These are phyloP conservation scores for Sugiyamaella valdiviana DNA, from an alignment of 805 yeast species.

Conservation along the genomic window DNA sequence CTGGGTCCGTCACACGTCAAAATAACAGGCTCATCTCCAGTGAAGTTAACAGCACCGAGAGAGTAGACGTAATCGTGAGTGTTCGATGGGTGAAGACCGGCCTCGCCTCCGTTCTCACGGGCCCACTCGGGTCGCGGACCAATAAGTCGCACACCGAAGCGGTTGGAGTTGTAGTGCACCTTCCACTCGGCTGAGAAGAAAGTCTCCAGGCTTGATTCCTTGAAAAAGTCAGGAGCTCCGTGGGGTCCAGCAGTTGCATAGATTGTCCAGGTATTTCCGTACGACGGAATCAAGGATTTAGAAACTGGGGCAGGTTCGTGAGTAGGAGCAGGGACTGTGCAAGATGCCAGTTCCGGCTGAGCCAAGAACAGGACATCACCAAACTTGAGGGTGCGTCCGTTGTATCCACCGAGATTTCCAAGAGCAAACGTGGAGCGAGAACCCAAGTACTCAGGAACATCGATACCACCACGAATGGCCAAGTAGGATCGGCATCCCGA, in stretches of 20 bases:
- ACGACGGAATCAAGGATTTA: conserved; percentile 46
- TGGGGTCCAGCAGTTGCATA: conserved; percentile 98
- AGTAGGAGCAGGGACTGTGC: conserved; percentile 67
- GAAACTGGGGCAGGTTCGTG: conserved; percentile 59
- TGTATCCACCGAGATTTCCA: conserved; percentile 86
- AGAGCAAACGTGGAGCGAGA: conserved; percentile 95
- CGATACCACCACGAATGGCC: conserved; percentile 88
- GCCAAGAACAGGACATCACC: conserved; percentile 91
- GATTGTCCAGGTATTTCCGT: conserved; percentile 58
- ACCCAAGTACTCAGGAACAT: conserved; percentile 88
- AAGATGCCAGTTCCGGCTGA: conserved; percentile 61
- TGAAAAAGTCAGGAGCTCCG: conserved; percentile 94
- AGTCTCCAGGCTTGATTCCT: conserved; percentile 61
- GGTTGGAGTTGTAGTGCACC: conserved; percentile 92
- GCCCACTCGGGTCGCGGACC: conserved; percentile 95
- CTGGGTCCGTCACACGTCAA: conserved; percentile 97
- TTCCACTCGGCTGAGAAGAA: conserved; percentile 83
- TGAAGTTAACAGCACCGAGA: conserved; percentile 92
- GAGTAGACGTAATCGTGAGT: conserved; percentile 97
- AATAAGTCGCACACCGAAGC: conserved; percentile 94
- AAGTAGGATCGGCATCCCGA: conserved; percentile 86
- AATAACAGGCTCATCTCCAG: conserved; percentile 98
- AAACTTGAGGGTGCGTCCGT: conserved; percentile 83
- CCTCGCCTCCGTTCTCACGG: conserved; percentile 93
- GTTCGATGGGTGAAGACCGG: conserved; percentile 97